Evolutionary conservation across 2,329 filamentous ascomycete genomes (phyloP), one percentile per base, ranked within the genome.

Genomic region (Tolypocladium guangdongense): DNA sequence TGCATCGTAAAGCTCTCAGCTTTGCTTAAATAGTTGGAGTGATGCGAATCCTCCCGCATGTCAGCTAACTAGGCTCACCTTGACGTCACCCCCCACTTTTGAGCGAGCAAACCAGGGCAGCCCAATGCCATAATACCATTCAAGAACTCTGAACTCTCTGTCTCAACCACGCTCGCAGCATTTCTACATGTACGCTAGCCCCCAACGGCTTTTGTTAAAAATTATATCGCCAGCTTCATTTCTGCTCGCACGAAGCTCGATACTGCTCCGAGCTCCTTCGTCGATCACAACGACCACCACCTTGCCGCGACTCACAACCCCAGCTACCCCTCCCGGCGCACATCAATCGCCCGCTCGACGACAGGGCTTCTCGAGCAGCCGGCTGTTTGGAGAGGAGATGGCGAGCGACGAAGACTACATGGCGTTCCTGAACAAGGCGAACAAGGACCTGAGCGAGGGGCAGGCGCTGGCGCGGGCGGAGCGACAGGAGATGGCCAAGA

Each of bases 371-470:
- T 59, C 58, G 45, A 61, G 52, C 41, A 60, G 52, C 20, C 33
- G 30, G 24, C 37, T 30, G 7, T 18, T 18, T 6, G 45, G 49
- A 46, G n/a, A 38, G 14, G 12, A 36, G 18, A 89, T 88, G 86
- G 81, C 83, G 8, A 85, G 83, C 52, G 90, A 96, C 76, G 83
- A 87, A 56, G 86, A 87, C 57, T 96, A 96, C 75, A 81, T 84
- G 70, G 76, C 86, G 55, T 96, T 96, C 66, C 77, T 96, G 54
- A 80, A 93, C 66, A 93, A 93, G 74, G 89, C 90, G 52, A 95
- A 95, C 72, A 75, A 83, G 63, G 85, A 90, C 65, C 84, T 87
- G 20, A 84, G 82, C 66, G 78, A 82, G 53, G 55, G 65, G 11
- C 55, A 57, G 48, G 53, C 53, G 11, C 49, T 16, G 22, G 51